A percentile compares a stretch with the other conserved stretches of the same genome.
These are phyloP conservation scores for Ajuga chamaepitys DNA, from an alignment of 257 asterid genomes.

Conservation along the genomic window DNA sequence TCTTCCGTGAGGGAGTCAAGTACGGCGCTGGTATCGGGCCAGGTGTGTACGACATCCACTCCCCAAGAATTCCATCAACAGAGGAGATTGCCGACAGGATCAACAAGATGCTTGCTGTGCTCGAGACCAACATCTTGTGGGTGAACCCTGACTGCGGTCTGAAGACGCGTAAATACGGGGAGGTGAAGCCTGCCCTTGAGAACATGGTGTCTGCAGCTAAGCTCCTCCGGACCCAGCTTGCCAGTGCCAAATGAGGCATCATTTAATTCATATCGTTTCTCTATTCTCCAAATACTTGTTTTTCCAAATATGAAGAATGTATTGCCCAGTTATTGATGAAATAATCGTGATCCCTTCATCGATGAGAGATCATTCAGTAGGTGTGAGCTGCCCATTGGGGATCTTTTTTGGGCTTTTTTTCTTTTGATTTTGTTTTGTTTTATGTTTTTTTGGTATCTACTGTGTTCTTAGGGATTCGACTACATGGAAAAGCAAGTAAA, in stretches of 20 bases:
- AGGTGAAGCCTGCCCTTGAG: slow-evolving; percentile 87
- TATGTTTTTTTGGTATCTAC: neutral
- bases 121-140: slow-evolving; percentile 93
- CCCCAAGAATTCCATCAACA: slow-evolving; percentile 86
- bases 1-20: slow-evolving; percentile 93
- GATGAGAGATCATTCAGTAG: slow-evolving; percentile 9
- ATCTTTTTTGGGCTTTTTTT: no score
- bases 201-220: slow-evolving; percentile 87
- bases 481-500: no score
- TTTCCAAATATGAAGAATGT: slow-evolving; percentile 4
- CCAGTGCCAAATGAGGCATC: slow-evolving; percentile 55
- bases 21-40: slow-evolving; percentile 99
- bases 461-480: no score
- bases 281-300: neutral
- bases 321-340: slow-evolving; percentile 3
- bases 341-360: slow-evolving; percentile 19
- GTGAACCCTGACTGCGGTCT: slow-evolving; percentile 98
- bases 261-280: neutral
- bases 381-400: neutral
- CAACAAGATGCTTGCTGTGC: slow-evolving; percentile 96
- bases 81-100: slow-evolving; percentile 89
- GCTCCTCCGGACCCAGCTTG: slow-evolving; percentile 65
- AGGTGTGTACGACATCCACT: slow-evolving; percentile 92
- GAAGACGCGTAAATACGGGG: slow-evolving; percentile 84
- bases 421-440: neutral